Base-by-base conservation (phyloP, 2,329 filamentous ascomycete species). In the Pezicula neosporulosa region DNA sequence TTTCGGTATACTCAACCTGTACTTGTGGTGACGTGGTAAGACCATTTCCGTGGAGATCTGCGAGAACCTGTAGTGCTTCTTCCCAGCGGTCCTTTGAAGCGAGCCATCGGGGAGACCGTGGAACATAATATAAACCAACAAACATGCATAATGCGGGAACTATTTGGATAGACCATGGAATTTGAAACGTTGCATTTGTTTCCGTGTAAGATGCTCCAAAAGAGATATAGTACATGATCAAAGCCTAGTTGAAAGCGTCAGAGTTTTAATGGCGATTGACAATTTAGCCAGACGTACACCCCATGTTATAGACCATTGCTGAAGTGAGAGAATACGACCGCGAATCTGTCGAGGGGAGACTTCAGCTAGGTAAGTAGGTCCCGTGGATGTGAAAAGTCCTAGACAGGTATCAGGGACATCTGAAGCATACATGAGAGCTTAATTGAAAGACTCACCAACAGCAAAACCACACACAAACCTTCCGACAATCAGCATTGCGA, bases 391-490 rank as follows among this genome's bases (percentile, higher is more conserved):
- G 30, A 33, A 33, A 9, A 33, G 30, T 33, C 30, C 30, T 33
- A 33, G 30, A 3, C 10, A 10, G 12, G 4, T 33, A 33, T 33
- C 10, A 33, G 30, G 3, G 30, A 10, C 30, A 7, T 13, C 30
- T 13, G 12, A 9, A 10, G 30, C 30, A 33, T 13, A 33, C 6
- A 13, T 3, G 81, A 66, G 87, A 88, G 52, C 30, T 10, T 33
- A 3, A 10, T 3, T 33, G 9, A 83, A 87, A 67, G 81, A 85
- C 65, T 89, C 87, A 58, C 86, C 86, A 54, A 89, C 85, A 44
- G 80, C 79, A 56, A 89, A 66, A 52, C 86, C 86, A 68, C 87
- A 87, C 72, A 90, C 82, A 65, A 87, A 67, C 60, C 86, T 85
- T 45, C 85, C 85, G 24, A 80, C 82, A 47, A 85, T 78, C 21